Conservation (phyloP, 2,329 filamentous ascomycete species). For the Xylariales sp. region DNA sequence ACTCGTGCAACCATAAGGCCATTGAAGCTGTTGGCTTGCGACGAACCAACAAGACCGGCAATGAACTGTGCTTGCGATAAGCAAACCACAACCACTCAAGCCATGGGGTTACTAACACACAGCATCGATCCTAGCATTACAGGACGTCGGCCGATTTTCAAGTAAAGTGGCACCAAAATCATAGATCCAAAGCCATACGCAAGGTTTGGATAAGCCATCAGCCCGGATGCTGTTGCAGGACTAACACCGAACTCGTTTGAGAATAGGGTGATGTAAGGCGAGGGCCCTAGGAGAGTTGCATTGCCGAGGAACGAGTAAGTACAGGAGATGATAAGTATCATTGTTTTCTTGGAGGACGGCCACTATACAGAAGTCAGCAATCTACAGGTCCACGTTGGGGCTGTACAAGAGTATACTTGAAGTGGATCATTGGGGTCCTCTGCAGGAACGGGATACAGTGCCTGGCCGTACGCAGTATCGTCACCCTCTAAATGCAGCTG, state of each 20-base stretch:
- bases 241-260: conserved; percentile 46
- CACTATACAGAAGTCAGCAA: conserved; percentile 32
- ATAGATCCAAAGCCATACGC: conserved; percentile 55
- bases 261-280: conserved; percentile 54
- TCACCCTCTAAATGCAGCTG: conserved; percentile 41
- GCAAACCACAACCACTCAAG: background rate
- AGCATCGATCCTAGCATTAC: conserved; percentile 37
- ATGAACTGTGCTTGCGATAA: conserved; percentile 26
- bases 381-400: background rate
- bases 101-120: conserved; percentile 20
- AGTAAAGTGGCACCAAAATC: conserved; percentile 52
- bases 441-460: conserved; percentile 55
- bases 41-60: conserved; percentile 33
- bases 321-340: conserved; percentile 50
- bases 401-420: conserved; percentile 29
- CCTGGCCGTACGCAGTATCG: conserved; percentile 55
- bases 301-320: conserved; percentile 56
- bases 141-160: conserved; percentile 40
- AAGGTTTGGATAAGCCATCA: conserved; percentile 57
- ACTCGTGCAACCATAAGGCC: conserved; percentile 36
- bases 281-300: conserved; percentile 49
- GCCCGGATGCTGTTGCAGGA: conserved; percentile 45
- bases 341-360: conserved; percentile 49
- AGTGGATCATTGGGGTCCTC: conserved; percentile 59
- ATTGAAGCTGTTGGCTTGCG: conserved; percentile 29